Percentiles rank a stretch among this genome's conserved stretches.
Evolutionary conservation across 1,284 basidiomycete genomes (phyloP).

Genomic region (Entoloma clypeatum): DNA sequence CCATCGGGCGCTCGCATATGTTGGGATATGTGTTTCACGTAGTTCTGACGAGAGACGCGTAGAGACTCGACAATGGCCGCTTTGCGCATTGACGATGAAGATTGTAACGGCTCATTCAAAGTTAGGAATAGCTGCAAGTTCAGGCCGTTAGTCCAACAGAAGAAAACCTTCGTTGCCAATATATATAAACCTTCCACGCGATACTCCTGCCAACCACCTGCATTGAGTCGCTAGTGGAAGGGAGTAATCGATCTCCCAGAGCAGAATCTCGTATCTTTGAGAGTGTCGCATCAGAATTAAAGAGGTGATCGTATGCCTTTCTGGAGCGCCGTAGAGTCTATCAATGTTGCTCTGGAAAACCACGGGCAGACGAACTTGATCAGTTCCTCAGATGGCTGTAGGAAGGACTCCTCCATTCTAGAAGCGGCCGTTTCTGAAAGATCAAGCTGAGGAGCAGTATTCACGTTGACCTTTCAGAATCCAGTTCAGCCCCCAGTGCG

Average conservation of each 20-base stretch:
- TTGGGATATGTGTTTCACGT: constrained; percentile 49
- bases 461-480: neutral
- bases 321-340: constrained; percentile 32
- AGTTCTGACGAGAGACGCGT: constrained; percentile 47
- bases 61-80: constrained; percentile 44
- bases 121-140: constrained; percentile 55
- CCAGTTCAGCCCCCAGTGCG: too few relatives aligned
- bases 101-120: constrained; percentile 53
- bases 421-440: too few relatives aligned
- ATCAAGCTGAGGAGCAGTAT: neutral
- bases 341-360: neutral
- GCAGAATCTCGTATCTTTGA: constrained; percentile 64
- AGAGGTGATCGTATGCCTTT: constrained; percentile 57
- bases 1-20: constrained; percentile 77
- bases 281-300: constrained; percentile 49
- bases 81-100: constrained; percentile 41
- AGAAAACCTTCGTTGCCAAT: constrained; percentile 14
- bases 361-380: constrained; percentile 18
- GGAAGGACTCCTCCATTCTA: constrained; percentile 9
- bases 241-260: constrained; percentile 56
- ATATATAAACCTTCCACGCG: constrained; percentile 66
- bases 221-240: constrained; percentile 33
- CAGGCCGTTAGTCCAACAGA: constrained; percentile 9
- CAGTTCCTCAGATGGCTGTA: constrained; percentile 13
- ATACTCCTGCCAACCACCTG: constrained; percentile 66